Evolutionary conservation across 1,139 yeast species (phyloP), one percentile per base, ranked within the genome.

Genomic region (Suhomyces taliae): DNA sequence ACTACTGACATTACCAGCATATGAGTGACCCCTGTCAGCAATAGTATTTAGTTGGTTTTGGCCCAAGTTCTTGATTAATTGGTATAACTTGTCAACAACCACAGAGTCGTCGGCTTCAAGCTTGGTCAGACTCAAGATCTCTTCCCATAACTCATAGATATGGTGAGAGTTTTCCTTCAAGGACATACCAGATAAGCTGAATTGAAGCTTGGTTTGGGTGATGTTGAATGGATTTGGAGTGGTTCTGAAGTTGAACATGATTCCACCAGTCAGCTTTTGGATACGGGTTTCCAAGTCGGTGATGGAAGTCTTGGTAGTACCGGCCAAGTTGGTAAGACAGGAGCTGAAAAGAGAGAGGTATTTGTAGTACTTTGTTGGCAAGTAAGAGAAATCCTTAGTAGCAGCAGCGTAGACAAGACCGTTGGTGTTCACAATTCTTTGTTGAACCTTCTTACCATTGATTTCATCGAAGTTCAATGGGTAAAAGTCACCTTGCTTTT

Each of bases 1-100:
- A 36, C 81, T 74, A 4, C 96, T 85, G 55, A 72, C 81, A 6
- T 83, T 76, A 54, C 83, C 78, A 2, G 98, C 97, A 66, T 78
- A 91, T 2, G 86, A 74, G 61, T 93, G 98, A 1, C 99, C 99
- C 43, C 87, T 74, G 51, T 91, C 95, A 7, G 97, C 93, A 44
- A 90, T 79, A 9, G 78, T 74, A 57, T 90, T 84, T 55, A 90
- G 72, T 58, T 88, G 90, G 57, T 90, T 91, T 38, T 91, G 87
- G 0, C 89, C 87, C 61, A 85, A 67, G 44, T 85, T 80, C 57
- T 86, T 87, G 39, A 95, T 81, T 53, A 93, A 72, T 1, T 89
- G 83, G 52, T 81, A 74, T 49, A 93, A 72, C 59, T 91, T 93
- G 44, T 85, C 86, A 46, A 83, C 71, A 42, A 87, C 87, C 27